phyloP scores from a whole-genome alignment of 768 basidiomycete genomes.

The Tylopilus balloui region DNA sequence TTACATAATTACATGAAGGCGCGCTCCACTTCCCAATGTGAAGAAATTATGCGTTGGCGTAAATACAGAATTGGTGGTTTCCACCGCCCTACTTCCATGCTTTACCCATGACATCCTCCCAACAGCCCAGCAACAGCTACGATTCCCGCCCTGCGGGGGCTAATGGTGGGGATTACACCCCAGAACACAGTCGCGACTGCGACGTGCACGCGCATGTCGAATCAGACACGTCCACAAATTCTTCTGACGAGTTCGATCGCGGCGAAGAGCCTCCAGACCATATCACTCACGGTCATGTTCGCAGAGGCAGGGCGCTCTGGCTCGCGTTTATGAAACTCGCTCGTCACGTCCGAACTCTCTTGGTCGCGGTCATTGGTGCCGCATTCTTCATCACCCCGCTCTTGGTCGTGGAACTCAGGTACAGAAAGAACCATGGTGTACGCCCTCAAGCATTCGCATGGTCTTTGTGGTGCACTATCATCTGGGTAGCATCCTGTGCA shows the following conservation, averaged over 20 bases:
- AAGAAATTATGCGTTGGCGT: too few relatives aligned
- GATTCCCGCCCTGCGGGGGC: conserved; percentile 7
- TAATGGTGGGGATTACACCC: background rate
- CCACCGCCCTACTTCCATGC: conserved; percentile 3
- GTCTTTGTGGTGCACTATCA: conserved; percentile 66
- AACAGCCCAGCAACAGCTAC: conserved; percentile 2
- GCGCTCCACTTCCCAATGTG: too few relatives aligned
- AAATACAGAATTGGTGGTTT: too few relatives aligned
- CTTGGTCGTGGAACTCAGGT: conserved; percentile 62
- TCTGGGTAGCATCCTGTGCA: conserved; percentile 57
- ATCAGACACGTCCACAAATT: conserved; percentile 47
- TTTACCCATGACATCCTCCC: conserved; percentile 14
- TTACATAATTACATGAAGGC: too few relatives aligned
- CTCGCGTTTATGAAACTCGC: conserved; percentile 64
- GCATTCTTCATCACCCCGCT: conserved; percentile 66
- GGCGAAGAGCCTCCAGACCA: conserved; percentile 45
- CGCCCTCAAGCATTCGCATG: conserved; percentile 55
- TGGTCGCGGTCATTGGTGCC: conserved; percentile 55
- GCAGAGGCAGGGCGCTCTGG: conserved; percentile 60
- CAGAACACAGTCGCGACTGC: conserved; percentile 1
- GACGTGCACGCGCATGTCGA: conserved; percentile 15
- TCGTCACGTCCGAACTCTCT: conserved; percentile 50
- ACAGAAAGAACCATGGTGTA: conserved; percentile 40
- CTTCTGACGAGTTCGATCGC: conserved; percentile 73
- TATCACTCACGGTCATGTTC: conserved; percentile 41